These are phyloP conservation scores for Pestalotiopsis sp. DNA, from an alignment of 2,329 filamentous ascomycete genomes.

Conservation along the genomic window DNA sequence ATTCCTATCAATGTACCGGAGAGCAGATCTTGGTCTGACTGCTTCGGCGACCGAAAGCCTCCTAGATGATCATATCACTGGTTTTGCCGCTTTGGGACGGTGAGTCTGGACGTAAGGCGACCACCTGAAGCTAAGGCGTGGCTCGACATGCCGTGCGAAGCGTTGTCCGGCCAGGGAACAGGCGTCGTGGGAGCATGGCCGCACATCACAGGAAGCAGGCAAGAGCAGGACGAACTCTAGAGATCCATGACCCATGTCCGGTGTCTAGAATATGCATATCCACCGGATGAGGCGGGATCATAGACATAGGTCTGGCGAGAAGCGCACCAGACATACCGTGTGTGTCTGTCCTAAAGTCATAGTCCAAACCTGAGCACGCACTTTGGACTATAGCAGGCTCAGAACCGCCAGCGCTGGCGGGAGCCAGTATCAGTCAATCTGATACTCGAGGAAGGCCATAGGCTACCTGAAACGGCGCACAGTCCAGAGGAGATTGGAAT, in stretches of 20 bases:
- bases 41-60: constrained; percentile 48
- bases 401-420: background rate
- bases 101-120: constrained; percentile 24
- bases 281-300: constrained; percentile 1
- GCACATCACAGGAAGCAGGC: background rate
- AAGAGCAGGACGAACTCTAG: background rate
- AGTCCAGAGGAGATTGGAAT: constrained; percentile 17
- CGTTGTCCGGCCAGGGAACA: constrained; percentile 2
- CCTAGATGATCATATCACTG: constrained; percentile 36
- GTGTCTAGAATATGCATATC: constrained; percentile 3
- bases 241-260: background rate
- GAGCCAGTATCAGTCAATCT: constrained; percentile 15
- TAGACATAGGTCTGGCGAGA: background rate
- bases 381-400: background rate
- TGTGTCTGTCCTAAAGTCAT: constrained; percentile 15
- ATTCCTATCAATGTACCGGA: constrained; percentile 29
- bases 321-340: background rate
- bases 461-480: constrained; percentile 22
- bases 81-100: constrained; percentile 38
- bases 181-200: background rate
- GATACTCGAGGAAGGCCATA: constrained; percentile 20
- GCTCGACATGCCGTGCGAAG: constrained; percentile 2
- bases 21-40: constrained; percentile 38
- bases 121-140: constrained; percentile 16
- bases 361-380: background rate